Conservation (phyloP, 805 yeast genomes). For the Yarrowia keelungensis region DNA sequence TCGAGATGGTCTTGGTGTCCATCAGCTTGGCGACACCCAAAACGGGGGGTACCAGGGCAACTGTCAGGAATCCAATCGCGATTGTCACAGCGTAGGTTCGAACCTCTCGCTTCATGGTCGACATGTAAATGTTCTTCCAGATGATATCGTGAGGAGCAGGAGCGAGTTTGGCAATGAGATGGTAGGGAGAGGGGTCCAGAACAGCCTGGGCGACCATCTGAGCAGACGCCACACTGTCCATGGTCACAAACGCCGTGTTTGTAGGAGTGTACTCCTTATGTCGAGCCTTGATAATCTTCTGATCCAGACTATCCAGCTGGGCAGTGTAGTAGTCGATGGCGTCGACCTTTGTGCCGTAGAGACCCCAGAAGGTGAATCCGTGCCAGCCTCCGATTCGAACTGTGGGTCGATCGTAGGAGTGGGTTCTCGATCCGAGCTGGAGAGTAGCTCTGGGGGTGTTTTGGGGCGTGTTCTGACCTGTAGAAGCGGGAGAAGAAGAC, state of each 20-base stretch:
- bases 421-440: constrained; percentile 42
- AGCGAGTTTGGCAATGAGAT: constrained; percentile 80
- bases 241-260: constrained; percentile 90
- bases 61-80: constrained; percentile 70
- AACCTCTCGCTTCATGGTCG: constrained; percentile 71
- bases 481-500: not conserved
- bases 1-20: constrained; percentile 76
- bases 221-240: constrained; percentile 94
- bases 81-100: constrained; percentile 70
- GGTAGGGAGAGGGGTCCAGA: constrained; percentile 85
- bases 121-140: constrained; percentile 88
- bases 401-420: constrained; percentile 62
- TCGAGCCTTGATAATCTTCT: constrained; percentile 70
- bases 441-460: constrained; percentile 38
- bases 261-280: constrained; percentile 76
- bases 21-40: constrained; percentile 82
- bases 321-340: constrained; percentile 79
- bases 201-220: constrained; percentile 97
- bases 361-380: constrained; percentile 54
- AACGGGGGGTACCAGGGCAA: constrained; percentile 81
- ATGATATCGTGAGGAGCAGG: constrained; percentile 96
- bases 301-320: constrained; percentile 71
- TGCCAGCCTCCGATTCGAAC: constrained; percentile 57
- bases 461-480: constrained; percentile 11
- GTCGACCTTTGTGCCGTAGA: constrained; percentile 75